Evolutionary conservation across 768 basidiomycete genomes (phyloP).

Genomic region (Tulasnella sp.): DNA sequence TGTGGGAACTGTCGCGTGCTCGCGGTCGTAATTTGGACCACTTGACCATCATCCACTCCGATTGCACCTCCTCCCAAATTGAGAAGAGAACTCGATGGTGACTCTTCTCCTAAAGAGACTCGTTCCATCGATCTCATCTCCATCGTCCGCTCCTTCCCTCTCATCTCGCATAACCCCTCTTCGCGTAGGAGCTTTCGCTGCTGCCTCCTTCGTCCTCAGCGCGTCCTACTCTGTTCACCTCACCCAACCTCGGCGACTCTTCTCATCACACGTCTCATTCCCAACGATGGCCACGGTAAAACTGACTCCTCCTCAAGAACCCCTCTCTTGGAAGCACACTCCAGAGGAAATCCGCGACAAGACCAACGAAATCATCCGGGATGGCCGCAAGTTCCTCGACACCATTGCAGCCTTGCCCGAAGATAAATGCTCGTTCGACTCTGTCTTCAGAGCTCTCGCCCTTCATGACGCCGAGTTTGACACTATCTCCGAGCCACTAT

Average conservation of each 20-base stretch:
- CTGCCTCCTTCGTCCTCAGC: slow-evolving; percentile 24
- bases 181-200: slow-evolving; percentile 25
- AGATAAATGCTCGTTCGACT: slow-evolving; percentile 60
- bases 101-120: slow-evolving; percentile 12
- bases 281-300: slow-evolving; percentile 16
- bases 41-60: not conserved
- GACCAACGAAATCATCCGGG: slow-evolving; percentile 57
- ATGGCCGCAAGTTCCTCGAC: slow-evolving; percentile 55
- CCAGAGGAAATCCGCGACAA: slow-evolving; percentile 56
- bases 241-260: not conserved
- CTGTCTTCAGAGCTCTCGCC: slow-evolving; percentile 56
- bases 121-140: slow-evolving; percentile 17
- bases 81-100: slow-evolving; percentile 6
- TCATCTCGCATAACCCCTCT: slow-evolving; percentile 20
- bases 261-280: slow-evolving; percentile 13
- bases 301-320: slow-evolving; percentile 55
- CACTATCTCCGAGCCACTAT: slow-evolving; percentile 53
- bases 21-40: slow-evolving; percentile 14
- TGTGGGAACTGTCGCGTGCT: not conserved
- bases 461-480: slow-evolving; percentile 56
- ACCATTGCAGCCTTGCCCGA: slow-evolving; percentile 55
- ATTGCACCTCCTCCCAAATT: slow-evolving; percentile 1
- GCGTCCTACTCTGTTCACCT: slow-evolving; percentile 21
- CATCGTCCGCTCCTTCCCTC: slow-evolving; percentile 22
- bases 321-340: slow-evolving; percentile 65